phyloP scores from a whole-genome alignment of 2,329 filamentous ascomycete genomes.

The Penicillium sp. region DNA sequence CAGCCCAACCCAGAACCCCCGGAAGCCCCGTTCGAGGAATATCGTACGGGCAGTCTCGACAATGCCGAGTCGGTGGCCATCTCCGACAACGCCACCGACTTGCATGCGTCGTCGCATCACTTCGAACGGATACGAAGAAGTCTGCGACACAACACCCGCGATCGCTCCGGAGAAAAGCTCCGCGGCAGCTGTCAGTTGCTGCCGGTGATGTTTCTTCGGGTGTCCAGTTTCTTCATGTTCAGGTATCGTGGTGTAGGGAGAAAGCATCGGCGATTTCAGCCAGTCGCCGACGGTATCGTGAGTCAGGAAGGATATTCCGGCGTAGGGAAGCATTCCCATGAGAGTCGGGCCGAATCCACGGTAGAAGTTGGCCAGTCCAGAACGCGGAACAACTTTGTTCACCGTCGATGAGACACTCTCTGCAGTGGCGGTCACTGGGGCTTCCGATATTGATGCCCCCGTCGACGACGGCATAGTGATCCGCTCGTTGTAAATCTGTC shows the following conservation, averaged over 20 bases:
- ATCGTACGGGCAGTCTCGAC: constrained; percentile 69
- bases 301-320: constrained; percentile 87
- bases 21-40: constrained; percentile 62
- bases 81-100: constrained; percentile 85
- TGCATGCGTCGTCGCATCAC: constrained; percentile 91
- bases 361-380: constrained; percentile 83
- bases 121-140: constrained; percentile 84
- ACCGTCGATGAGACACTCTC: constrained; percentile 32
- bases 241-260: too few species aligned
- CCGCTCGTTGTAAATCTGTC: constrained; percentile 75
- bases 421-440: constrained; percentile 31
- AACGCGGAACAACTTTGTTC: constrained; percentile 49
- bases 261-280: too few species aligned
- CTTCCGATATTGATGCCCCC: constrained; percentile 32
- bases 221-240: too few species aligned
- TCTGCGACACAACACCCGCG: constrained; percentile 82
- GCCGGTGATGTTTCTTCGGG: too few species aligned
- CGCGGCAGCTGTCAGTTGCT: too few species aligned
- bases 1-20: constrained; percentile 84
- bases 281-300: constrained; percentile 85
- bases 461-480: constrained; percentile 40
- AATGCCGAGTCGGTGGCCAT: constrained; percentile 70
- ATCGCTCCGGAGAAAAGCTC: constrained; percentile 76
- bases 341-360: constrained; percentile 84
- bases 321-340: constrained; percentile 92